A percentile compares a stretch with the other conserved stretches of the same genome.
phyloP scores from a whole-genome alignment of 179 eudicot genomes.

The Spergularia azorica region DNA sequence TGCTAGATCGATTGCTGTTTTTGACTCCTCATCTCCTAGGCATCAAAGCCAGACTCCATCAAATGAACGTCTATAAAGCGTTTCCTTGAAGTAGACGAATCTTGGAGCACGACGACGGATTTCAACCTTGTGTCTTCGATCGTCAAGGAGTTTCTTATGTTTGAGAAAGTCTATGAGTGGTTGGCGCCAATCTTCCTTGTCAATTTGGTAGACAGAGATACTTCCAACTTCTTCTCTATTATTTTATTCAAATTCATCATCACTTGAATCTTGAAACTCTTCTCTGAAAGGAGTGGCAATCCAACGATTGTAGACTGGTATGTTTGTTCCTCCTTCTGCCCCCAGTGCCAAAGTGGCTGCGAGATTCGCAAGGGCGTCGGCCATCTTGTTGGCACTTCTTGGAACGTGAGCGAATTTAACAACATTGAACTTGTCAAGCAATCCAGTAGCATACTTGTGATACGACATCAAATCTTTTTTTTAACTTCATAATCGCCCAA shows the following conservation, averaged over 20 bases:
- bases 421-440: too few species aligned
- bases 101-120: not conserved
- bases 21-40: not conserved
- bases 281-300: not conserved
- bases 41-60: not conserved
- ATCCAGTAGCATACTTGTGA: too few species aligned
- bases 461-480: too few species aligned
- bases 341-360: slow-evolving; percentile 18
- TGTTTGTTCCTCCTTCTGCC: not conserved
- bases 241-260: too few species aligned
- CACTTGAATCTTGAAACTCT: too few species aligned
- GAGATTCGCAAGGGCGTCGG: slow-evolving; percentile 20
- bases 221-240: too few species aligned
- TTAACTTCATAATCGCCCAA: too few species aligned
- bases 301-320: not conserved
- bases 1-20: not conserved
- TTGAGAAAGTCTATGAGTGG: not conserved
- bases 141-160: not conserved
- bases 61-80: not conserved
- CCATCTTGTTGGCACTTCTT: too few species aligned
- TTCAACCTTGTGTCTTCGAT: not conserved
- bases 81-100: not conserved
- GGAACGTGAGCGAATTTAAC: too few species aligned
- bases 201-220: not conserved
- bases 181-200: not conserved